Base-by-base conservation (phyloP, 257 asterid genomes). In the Mitragyna speciosa region DNA sequence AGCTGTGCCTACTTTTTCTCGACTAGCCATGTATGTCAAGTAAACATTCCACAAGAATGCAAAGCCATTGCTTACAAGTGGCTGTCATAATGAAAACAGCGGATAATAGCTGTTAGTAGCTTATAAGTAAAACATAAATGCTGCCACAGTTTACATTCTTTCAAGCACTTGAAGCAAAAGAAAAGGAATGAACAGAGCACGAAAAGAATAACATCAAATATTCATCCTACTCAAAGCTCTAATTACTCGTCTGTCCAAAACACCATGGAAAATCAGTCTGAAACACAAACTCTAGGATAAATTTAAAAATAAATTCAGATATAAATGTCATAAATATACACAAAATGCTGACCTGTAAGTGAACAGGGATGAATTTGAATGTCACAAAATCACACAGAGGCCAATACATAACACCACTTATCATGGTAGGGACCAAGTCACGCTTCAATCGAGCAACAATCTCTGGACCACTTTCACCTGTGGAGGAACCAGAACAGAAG, bases 291-390 rank as follows among this genome's bases (percentile, higher is more conserved):
- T 11, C 48, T 10, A 33, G 67, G 47, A 12, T 4, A 54, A 17
- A 30, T 17, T 15, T 12, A 14, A 72, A 0, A 1, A 48, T 72
- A 3, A 14, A 72, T 15, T 26, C 76, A 47, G 17, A 7, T 36
- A 12, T 58, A 20, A 11, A 61, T 59, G 43, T 41, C 71, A 76
- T 14, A 41, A 39, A 36, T 26, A 59, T 66, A 43, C 76, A 51
- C 43, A 39, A 10, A 5, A 84, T 19, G 65, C 78, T 66, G 64
- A 90, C 98, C 96, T 95, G 98, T 71, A 95, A 85, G 81, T 93
- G 90, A 85, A 95, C 93, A 7, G 99, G 96, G 80, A 91, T 82
- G 87, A 95, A 95, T 84, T 87, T 95, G 94, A 93, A 95, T 2
- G 96, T 91, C 69, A 95, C 75, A 43, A 92, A 95, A 79, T 95